phyloP scores from a whole-genome alignment of 495 filamentous ascomycete genomes.

The Letharia lupina region DNA sequence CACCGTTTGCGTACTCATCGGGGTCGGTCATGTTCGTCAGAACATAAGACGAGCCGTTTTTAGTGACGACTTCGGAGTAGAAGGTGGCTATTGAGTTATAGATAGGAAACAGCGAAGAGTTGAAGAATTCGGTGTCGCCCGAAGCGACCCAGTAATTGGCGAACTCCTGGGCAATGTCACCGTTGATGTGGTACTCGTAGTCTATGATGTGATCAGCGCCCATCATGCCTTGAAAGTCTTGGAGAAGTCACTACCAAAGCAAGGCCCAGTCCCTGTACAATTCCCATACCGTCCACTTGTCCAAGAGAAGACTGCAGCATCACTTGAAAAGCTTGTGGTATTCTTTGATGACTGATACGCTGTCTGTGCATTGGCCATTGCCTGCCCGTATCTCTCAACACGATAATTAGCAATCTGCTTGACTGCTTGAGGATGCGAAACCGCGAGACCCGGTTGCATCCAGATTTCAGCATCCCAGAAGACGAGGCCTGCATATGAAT shows the following conservation, averaged over 20 bases:
- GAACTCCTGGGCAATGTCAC: slow-evolving; percentile 60
- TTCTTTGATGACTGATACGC: slow-evolving; percentile 43
- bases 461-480: slow-evolving; percentile 63
- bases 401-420: slow-evolving; percentile 53
- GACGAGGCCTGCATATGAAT: slow-evolving; percentile 53
- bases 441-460: slow-evolving; percentile 58
- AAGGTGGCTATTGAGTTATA: slow-evolving; percentile 51
- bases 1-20: slow-evolving; percentile 66
- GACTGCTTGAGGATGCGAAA: slow-evolving; percentile 49
- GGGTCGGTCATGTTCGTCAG: slow-evolving; percentile 72
- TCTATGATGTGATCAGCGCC: slow-evolving; percentile 2
- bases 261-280: slow-evolving; percentile 58
- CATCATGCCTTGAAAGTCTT: not conserved
- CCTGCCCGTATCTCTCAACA: slow-evolving; percentile 43
- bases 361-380: slow-evolving; percentile 43
- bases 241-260: slow-evolving; percentile 47
- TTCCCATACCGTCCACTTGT: slow-evolving; percentile 57
- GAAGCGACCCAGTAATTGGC: slow-evolving; percentile 53
- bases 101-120: slow-evolving; percentile 46
- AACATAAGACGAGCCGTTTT: slow-evolving; percentile 45
- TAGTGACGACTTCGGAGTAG: slow-evolving; percentile 46
- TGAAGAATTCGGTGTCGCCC: slow-evolving; percentile 49
- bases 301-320: slow-evolving; percentile 54
- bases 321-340: slow-evolving; percentile 40
- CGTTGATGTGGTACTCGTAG: slow-evolving; percentile 55